Evolutionary conservation across 2,329 filamentous ascomycete genomes (phyloP), one percentile per base, ranked within the genome.

Genomic region (Fusarium dimerum): DNA sequence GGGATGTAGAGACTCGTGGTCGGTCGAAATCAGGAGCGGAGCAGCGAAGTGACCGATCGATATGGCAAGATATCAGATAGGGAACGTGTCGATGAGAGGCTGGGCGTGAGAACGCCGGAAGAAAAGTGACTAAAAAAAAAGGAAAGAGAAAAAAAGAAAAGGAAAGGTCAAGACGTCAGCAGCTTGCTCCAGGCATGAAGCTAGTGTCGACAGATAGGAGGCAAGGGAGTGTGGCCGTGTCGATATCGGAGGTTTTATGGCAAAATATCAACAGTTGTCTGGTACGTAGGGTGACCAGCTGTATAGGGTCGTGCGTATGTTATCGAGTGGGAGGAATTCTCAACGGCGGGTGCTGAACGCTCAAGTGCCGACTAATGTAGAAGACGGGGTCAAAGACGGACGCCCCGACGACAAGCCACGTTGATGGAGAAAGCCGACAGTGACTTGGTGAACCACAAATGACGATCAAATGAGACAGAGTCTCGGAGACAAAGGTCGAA

Each of bases 101-200:
- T 29, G 42, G 47, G 20, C 34, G 42, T 52, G 42, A 44, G 50
- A 40, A 49, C 52, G 52, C 45, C 43, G 29, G 17, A 26, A 43
- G 39, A 36, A 29, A 16, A 10, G 32, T 12, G 10, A 40, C 26
- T 26, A 45, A 32, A 38, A 38, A 40, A 26, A 41, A 45, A 40
- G 30, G 6, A 29, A 20, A 52, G 45, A 48, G 16, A 26, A 20
- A 40, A 46, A 36, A 32, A 36, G 45, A 46, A 43, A 51, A 43
- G 48, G 52, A 39, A 46, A 45, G 51, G 54, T 45, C 38, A 48
- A 49, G 50, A 48, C 47, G 46, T 47, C 56, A 67, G 46, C 51
- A 55, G 52, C 51, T 61, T 40, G 58, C 60, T 43, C 52, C 56
- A 54, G 60, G 58, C 64, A 66, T 66, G 53, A 63, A 62, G 60